These are phyloP conservation scores for Parietaria judaica DNA, from an alignment of 306 rosid genomes.

Conservation along the genomic window DNA sequence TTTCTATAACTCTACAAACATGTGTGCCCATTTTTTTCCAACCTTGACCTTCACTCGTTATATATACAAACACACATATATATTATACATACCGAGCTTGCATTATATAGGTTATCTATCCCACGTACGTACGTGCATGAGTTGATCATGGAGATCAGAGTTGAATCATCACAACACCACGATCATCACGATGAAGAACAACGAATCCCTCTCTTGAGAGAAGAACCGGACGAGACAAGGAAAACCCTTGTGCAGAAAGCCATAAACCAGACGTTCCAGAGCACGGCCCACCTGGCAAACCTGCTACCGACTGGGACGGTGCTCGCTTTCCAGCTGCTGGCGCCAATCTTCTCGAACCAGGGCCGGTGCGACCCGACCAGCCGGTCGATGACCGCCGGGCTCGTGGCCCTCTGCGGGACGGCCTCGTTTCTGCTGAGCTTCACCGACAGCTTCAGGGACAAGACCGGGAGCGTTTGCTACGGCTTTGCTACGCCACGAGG, in stretches of 20 bases:
- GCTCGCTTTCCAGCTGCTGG: constrained; percentile 75
- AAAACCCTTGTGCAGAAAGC: constrained; percentile 50
- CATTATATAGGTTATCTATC: too few species aligned
- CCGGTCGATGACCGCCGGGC: constrained; percentile 33
- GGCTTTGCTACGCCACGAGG: constrained; percentile 58
- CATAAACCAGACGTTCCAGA: constrained; percentile 62
- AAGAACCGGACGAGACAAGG: constrained; percentile 33
- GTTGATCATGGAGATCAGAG: constrained; percentile 45
- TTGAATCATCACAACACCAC: constrained; percentile 3
- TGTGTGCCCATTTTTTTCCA: background rate
- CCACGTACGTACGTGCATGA: too few species aligned
- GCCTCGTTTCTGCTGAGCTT: constrained; percentile 55
- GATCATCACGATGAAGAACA: constrained; percentile 12
- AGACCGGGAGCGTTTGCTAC: constrained; percentile 50
- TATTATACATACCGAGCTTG: background rate
- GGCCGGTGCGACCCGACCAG: constrained; percentile 57
- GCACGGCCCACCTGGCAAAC: constrained; percentile 83
- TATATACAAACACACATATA: background rate
- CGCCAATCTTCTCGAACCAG: constrained; percentile 60
- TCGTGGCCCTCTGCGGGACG: constrained; percentile 42
- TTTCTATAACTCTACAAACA: background rate
- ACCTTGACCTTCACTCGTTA: constrained; percentile 33
- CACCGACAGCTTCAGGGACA: constrained; percentile 64
- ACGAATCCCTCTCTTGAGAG: constrained; percentile 44
- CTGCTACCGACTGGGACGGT: constrained; percentile 85